phyloP scores from a whole-genome alignment of 2,329 filamentous ascomycete genomes.

The Sordariomycetes sp. region DNA sequence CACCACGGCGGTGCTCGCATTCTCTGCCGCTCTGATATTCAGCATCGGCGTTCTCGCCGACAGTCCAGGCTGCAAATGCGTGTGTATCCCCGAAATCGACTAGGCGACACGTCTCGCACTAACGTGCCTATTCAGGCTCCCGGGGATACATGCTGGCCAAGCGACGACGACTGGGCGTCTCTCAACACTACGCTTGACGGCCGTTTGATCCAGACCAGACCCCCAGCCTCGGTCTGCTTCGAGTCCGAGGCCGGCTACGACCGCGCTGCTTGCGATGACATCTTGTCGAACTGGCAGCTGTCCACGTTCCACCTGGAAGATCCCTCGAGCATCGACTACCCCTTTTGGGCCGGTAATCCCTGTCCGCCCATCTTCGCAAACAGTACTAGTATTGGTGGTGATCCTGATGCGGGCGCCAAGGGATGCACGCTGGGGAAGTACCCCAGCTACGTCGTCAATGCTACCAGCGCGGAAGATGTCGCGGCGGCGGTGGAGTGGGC shows the following conservation, averaged over 20 bases:
- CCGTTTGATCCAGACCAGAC: slow-evolving; percentile 31
- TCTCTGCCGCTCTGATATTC: too few species aligned
- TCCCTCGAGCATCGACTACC: slow-evolving; percentile 7
- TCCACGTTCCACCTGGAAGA: slow-evolving; percentile 6
- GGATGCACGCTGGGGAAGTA: slow-evolving; percentile 29
- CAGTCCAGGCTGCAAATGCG: too few species aligned
- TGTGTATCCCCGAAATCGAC: too few species aligned
- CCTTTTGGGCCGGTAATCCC: slow-evolving; percentile 12
- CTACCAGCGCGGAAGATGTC: slow-evolving; percentile 15
- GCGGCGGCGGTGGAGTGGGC: slow-evolving; percentile 20
- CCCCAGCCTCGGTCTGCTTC: slow-evolving; percentile 35
- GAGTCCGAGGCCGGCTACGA: slow-evolving; percentile 22
- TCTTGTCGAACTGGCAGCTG: slow-evolving; percentile 15
- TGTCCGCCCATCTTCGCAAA: slow-evolving; percentile 19
- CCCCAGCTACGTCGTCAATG: slow-evolving; percentile 23
- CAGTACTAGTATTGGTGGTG: slow-evolving; percentile 14
- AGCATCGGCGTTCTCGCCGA: too few species aligned
- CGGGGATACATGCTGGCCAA: slow-evolving; percentile 30
- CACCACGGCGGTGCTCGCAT: too few species aligned
- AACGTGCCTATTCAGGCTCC: not conserved
- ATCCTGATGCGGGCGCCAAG: slow-evolving; percentile 18
- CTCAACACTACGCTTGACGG: slow-evolving; percentile 35
- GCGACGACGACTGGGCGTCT: slow-evolving; percentile 21
- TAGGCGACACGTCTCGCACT: not conserved
- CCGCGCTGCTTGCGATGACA: slow-evolving; percentile 20